Conservation (phyloP, 2,329 filamentous ascomycete genomes). For the Paecilomyces fulvus region DNA sequence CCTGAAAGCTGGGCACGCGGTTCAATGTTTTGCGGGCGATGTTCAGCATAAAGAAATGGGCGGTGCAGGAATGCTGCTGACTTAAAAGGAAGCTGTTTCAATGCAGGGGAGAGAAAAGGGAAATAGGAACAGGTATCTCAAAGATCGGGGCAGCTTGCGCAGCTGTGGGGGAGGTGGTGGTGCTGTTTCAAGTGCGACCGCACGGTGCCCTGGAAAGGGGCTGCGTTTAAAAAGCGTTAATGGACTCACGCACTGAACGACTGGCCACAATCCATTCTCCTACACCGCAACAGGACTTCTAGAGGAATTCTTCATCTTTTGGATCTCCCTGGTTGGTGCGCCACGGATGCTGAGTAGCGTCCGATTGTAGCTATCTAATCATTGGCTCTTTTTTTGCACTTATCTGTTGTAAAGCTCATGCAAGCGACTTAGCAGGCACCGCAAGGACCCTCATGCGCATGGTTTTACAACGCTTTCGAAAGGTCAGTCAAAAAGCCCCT, state of each 20-base stretch:
- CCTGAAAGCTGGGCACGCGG: constrained; percentile 38
- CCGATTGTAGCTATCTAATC: neutral
- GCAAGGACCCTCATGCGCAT: neutral
- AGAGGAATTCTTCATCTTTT: neutral
- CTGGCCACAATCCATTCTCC: neutral
- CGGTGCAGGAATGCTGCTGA: constrained; percentile 17
- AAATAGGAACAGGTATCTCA: constrained; percentile 12
- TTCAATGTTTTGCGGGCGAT: constrained; percentile 35
- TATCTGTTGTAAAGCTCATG: neutral
- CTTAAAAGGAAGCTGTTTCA: constrained; percentile 16
- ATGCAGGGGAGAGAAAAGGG: constrained; percentile 12
- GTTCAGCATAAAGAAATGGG: constrained; percentile 31
- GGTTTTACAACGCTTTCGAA: neutral
- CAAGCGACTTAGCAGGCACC: neutral
- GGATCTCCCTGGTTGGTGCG: neutral
- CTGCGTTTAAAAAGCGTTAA: constrained; percentile 4
- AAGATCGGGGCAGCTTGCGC: constrained; percentile 1
- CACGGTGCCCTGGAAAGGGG: constrained; percentile 8
- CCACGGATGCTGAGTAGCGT: neutral
- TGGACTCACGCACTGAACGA: constrained; percentile 3
- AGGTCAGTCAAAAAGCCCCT: neutral
- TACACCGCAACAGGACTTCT: constrained; percentile 4
- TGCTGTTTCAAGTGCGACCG: constrained; percentile 27
- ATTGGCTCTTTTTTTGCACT: neutral
- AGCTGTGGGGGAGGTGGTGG: constrained; percentile 16